phyloP scores from a whole-genome alignment of 1,284 basidiomycete species.

The Leccinum angustisporum region DNA sequence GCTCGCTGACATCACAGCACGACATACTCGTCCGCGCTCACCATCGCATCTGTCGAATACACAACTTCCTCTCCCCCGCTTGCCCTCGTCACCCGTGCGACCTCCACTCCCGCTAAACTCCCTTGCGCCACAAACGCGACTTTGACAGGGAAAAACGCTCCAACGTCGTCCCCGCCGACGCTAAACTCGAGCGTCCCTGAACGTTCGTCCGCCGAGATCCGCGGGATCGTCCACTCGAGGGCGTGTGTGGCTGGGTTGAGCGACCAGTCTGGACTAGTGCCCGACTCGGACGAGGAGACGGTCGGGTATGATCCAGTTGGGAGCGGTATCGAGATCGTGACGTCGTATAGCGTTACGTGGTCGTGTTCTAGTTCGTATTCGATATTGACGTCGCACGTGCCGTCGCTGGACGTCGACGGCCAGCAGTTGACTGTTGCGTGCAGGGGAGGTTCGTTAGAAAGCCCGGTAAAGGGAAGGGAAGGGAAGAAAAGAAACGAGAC shows the following conservation, averaged over 20 bases:
- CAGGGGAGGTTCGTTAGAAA: background rate
- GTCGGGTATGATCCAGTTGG: constrained; percentile 82
- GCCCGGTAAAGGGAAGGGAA: background rate
- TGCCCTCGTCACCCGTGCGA: constrained; percentile 57
- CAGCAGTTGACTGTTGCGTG: constrained; percentile 84
- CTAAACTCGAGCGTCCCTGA: constrained; percentile 61
- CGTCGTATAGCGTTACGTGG: constrained; percentile 72
- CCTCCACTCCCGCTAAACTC: constrained; percentile 70
- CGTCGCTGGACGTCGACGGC: constrained; percentile 90
- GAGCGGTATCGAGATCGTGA: constrained; percentile 79
- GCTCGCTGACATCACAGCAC: constrained; percentile 40
- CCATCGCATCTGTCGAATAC: constrained; percentile 79
- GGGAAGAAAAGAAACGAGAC: background rate
- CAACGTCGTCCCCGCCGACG: constrained; percentile 79
- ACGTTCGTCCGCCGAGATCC: too few relatives aligned
- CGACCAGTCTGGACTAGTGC: constrained; percentile 71
- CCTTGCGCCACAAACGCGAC: constrained; percentile 82
- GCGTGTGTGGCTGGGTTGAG: constrained; percentile 78
- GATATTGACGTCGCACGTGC: constrained; percentile 90
- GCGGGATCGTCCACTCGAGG: constrained; percentile 36
- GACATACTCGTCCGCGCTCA: constrained; percentile 72
- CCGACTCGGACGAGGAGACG: constrained; percentile 55
- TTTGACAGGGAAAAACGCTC: constrained; percentile 90
- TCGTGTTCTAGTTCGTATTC: constrained; percentile 94
- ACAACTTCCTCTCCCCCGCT: constrained; percentile 59